Percentiles rank a stretch among this genome's conserved stretches.
These are phyloP conservation scores for Chaetomium olivaceum DNA, from an alignment of 2,329 filamentous ascomycete species.

Conservation along the genomic window DNA sequence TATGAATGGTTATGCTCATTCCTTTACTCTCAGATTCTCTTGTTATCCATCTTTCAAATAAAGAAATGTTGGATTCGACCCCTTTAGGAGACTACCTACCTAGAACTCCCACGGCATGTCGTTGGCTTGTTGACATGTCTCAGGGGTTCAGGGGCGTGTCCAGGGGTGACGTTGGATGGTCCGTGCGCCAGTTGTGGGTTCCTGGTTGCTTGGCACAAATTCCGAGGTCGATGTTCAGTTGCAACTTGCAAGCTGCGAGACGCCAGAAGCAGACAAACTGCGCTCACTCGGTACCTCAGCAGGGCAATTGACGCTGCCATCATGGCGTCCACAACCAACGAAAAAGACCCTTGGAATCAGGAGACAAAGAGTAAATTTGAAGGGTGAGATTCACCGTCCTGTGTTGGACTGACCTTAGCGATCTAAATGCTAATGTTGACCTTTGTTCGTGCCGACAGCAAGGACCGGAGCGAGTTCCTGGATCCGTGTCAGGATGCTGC, in stretches of 20 bases:
- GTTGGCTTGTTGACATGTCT: constrained; percentile 1
- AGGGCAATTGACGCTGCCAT: not conserved
- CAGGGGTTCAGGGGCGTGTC: constrained; percentile 21
- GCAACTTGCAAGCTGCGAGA: not conserved
- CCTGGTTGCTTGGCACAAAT: constrained; percentile 10
- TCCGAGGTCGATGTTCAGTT: not conserved
- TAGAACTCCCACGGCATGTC: not conserved
- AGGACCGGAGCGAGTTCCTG: constrained; percentile 84
- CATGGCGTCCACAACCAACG: constrained; percentile 25
- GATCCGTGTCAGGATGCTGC: constrained; percentile 96
- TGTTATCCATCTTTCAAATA: not conserved
- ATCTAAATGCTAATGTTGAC: constrained; percentile 20
- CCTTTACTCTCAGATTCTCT: no score
- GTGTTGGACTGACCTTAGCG: constrained; percentile 3
- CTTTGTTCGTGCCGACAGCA: constrained; percentile 53
- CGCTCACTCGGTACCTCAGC: no score
- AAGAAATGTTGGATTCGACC: not conserved
- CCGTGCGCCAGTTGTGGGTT: constrained; percentile 18
- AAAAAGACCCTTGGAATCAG: constrained; percentile 54
- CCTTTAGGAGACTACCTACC: not conserved
- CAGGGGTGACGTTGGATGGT: constrained; percentile 1
- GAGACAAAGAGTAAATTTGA: constrained; percentile 65
- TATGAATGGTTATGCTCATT: no score
- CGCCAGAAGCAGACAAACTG: not conserved
- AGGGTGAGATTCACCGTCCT: constrained; percentile 48